Percentiles rank a stretch among this genome's conserved stretches.
Evolutionary conservation across 345 rosid genomes (phyloP).

Genomic region (Eucalyptus caleyi): DNA sequence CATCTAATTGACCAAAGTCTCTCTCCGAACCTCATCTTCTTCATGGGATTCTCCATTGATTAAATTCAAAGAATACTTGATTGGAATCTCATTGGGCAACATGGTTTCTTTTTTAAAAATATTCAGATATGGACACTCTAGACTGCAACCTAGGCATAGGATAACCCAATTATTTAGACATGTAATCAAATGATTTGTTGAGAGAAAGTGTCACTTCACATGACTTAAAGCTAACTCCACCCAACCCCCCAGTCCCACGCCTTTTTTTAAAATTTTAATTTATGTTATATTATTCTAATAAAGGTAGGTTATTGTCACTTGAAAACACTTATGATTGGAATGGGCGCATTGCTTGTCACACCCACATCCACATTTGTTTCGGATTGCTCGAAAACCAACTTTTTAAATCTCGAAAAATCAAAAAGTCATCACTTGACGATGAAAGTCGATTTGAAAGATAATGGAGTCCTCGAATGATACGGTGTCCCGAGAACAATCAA

Average conservation of each 20-base stretch:
- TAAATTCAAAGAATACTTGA: background rate
- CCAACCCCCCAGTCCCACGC: background rate
- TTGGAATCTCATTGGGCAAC: background rate
- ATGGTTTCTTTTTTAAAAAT: background rate
- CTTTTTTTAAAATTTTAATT: background rate
- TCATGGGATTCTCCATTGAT: background rate
- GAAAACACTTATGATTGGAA: background rate
- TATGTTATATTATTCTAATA: background rate
- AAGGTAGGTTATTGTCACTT: background rate
- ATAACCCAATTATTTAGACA: background rate
- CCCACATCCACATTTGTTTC: background rate
- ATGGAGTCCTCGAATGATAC: background rate
- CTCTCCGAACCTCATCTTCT: background rate
- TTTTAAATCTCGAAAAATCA: background rate
- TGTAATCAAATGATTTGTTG: background rate
- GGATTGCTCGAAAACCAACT: background rate
- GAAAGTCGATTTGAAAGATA: background rate
- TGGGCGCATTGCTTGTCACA: background rate
- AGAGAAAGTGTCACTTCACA: slow-evolving; percentile 36
- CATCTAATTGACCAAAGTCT: background rate
- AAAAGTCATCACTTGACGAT: background rate
- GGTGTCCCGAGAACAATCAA: background rate
- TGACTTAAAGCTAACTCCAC: slow-evolving; percentile 80
- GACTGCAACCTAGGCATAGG: background rate
- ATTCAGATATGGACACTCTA: background rate